These are phyloP conservation scores for Spiromastix sp. DNA, from an alignment of 2,329 filamentous ascomycete genomes.

Conservation along the genomic window DNA sequence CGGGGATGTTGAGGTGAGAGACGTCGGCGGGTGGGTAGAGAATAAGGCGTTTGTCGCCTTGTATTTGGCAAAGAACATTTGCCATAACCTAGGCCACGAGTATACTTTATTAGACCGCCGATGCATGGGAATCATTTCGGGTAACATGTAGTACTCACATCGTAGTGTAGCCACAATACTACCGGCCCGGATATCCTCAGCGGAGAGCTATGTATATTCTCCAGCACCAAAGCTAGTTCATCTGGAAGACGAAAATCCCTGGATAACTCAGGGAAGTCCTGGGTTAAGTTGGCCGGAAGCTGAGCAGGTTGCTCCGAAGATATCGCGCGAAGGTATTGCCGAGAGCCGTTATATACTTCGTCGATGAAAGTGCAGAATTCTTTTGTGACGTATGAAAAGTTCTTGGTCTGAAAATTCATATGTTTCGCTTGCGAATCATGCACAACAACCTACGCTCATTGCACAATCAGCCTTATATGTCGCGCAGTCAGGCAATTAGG, in stretches of 20 bases:
- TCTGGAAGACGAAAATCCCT: constrained; percentile 60
- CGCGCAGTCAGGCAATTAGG: not conserved
- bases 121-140: constrained; percentile 8
- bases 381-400: constrained; percentile 66
- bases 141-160: constrained; percentile 39
- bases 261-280: constrained; percentile 62
- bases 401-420: constrained; percentile 77
- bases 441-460: constrained; percentile 50
- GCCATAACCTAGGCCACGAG: constrained; percentile 58
- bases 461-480: constrained; percentile 4
- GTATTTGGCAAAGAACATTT: constrained; percentile 73
- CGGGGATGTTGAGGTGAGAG: constrained; percentile 55
- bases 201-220: constrained; percentile 67
- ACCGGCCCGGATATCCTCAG: constrained; percentile 69
- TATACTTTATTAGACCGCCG: too few species aligned
- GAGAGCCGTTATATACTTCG: constrained; percentile 47
- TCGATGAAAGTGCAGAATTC: constrained; percentile 57
- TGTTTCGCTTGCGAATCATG: constrained; percentile 56
- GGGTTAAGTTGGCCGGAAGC: constrained; percentile 55
- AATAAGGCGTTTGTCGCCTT: constrained; percentile 60
- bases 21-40: constrained; percentile 74
- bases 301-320: constrained; percentile 59
- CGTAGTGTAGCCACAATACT: constrained; percentile 85
- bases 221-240: constrained; percentile 46
- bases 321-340: constrained; percentile 68